Evolutionary conservation across 78 protist species (phyloP).

Genomic region (Dictyostelium purpureum): DNA sequence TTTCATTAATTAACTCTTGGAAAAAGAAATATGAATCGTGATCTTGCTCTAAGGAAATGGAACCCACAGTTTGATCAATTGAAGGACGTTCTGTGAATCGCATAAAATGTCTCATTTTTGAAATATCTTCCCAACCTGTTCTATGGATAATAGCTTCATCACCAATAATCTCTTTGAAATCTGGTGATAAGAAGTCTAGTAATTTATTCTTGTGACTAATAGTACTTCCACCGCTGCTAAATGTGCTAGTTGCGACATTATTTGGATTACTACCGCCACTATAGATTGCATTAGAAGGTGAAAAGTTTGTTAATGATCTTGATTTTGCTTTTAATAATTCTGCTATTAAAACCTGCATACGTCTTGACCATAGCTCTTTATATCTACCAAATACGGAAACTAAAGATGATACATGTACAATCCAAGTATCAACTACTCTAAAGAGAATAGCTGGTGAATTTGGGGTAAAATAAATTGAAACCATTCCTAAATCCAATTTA

Average conservation of each 20-base stretch:
- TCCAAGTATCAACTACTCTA: slow-evolving; percentile 55
- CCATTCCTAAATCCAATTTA: neutral
- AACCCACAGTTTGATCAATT: slow-evolving; percentile 13
- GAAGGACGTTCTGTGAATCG: slow-evolving; percentile 11
- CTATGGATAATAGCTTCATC: slow-evolving; percentile 73
- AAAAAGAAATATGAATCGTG: slow-evolving; percentile 33
- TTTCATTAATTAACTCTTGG: slow-evolving; percentile 70
- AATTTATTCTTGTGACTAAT: neutral
- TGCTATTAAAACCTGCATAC: slow-evolving; percentile 40
- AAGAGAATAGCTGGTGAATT: slow-evolving; percentile 59
- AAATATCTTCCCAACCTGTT: slow-evolving; percentile 63
- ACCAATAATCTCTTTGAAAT: slow-evolving; percentile 76
- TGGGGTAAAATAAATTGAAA: slow-evolving; percentile 32
- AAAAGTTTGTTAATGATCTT: neutral
- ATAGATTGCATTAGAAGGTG: neutral
- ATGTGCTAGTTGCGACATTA: neutral
- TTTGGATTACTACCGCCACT: too few relatives aligned
- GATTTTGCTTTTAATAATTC: slow-evolving; percentile 26
- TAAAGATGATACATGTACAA: slow-evolving; percentile 5
- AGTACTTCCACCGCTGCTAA: neutral
- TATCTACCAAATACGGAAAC: slow-evolving; percentile 53
- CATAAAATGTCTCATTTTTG: slow-evolving; percentile 38
- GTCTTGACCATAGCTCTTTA: slow-evolving; percentile 54
- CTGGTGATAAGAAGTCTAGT: slow-evolving; percentile 59
- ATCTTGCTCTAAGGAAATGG: neutral